Conservation (phyloP, 2,329 filamentous ascomycete species). For the Beauveria asiatica region DNA sequence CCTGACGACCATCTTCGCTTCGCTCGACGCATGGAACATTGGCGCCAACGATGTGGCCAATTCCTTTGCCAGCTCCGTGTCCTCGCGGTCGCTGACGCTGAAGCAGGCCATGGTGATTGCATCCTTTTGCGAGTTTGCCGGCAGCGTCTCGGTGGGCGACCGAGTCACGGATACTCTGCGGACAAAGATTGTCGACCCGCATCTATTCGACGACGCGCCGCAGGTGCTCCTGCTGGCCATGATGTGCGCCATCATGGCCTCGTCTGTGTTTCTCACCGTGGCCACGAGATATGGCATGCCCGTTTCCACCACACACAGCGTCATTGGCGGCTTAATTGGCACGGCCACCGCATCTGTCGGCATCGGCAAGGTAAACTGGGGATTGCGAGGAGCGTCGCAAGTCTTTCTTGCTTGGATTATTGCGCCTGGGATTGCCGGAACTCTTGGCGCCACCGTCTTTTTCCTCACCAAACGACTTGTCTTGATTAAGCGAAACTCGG, state of each 20-base stretch:
- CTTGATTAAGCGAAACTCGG: constrained; percentile 21
- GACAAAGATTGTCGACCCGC: constrained; percentile 35
- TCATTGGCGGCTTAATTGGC: constrained; percentile 35
- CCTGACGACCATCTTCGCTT: constrained; percentile 46
- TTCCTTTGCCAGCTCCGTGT: constrained; percentile 38
- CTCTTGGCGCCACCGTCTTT: constrained; percentile 25
- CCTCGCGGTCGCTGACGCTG: constrained; percentile 37
- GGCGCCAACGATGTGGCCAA: constrained; percentile 45
- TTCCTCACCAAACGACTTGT: constrained; percentile 26
- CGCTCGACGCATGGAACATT: constrained; percentile 53
- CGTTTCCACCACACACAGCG: constrained; percentile 45
- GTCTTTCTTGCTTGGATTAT: constrained; percentile 31
- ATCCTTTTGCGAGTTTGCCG: constrained; percentile 35
- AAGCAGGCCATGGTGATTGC: constrained; percentile 37
- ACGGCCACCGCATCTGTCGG: constrained; percentile 29
- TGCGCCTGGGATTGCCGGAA: constrained; percentile 26
- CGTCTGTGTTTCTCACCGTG: constrained; percentile 42
- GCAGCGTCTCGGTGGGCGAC: constrained; percentile 30
- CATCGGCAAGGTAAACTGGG: constrained; percentile 28
- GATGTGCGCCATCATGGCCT: constrained; percentile 44
- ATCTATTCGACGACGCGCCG: constrained; percentile 34
- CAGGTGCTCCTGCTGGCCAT: constrained; percentile 44
- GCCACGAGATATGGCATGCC: constrained; percentile 44
- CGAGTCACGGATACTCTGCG: constrained; percentile 37
- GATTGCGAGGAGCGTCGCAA: constrained; percentile 27